A percentile compares a stretch with the other conserved stretches of the same genome.
These are phyloP conservation scores for Fraxinus angustifolia DNA, from an alignment of 305 asterid genomes.

Conservation along the genomic window DNA sequence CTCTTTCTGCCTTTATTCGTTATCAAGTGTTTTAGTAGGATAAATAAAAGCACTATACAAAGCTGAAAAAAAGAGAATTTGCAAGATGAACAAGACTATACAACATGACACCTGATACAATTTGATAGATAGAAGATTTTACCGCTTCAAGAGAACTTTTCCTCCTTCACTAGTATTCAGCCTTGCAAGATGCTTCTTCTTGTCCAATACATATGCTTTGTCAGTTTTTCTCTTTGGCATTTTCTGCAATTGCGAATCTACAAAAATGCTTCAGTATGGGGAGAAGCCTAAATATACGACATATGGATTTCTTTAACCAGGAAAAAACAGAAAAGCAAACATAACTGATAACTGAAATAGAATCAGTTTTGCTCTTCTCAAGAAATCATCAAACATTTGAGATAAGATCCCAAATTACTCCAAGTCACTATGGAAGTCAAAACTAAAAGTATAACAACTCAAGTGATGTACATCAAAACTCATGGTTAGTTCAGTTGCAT, in stretches of 20 bases:
- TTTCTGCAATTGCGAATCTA: conserved; percentile 99
- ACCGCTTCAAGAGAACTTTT: conserved; percentile 91
- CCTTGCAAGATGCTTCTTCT: conserved; percentile 85
- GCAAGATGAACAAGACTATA: not conserved
- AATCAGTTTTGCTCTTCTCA: not conserved
- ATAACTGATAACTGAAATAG: not conserved
- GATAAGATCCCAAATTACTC: not conserved
- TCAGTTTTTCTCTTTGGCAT: conserved; percentile 98
- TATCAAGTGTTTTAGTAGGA: conserved; percentile 1
- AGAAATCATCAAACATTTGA: not conserved
- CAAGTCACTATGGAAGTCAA: not conserved
- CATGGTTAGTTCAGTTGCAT: not conserved
- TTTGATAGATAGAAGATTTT: conserved; percentile 22
- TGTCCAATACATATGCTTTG: conserved; percentile 90
- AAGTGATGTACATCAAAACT: not conserved
- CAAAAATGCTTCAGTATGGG: conserved; percentile 40
- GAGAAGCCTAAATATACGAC: conserved; percentile 14
- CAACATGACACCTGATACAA: not conserved
- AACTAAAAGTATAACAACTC: not conserved
- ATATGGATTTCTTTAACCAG: not conserved
- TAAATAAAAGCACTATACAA: not conserved
- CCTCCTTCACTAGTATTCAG: conserved; percentile 88
- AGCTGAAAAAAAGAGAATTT: not conserved
- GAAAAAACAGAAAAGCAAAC: not conserved
- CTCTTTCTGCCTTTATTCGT: not conserved